Evolutionary conservation across 1,139 yeast genomes (phyloP), one percentile per base, ranked within the genome.

Genomic region (Arxiozyma telluris): DNA sequence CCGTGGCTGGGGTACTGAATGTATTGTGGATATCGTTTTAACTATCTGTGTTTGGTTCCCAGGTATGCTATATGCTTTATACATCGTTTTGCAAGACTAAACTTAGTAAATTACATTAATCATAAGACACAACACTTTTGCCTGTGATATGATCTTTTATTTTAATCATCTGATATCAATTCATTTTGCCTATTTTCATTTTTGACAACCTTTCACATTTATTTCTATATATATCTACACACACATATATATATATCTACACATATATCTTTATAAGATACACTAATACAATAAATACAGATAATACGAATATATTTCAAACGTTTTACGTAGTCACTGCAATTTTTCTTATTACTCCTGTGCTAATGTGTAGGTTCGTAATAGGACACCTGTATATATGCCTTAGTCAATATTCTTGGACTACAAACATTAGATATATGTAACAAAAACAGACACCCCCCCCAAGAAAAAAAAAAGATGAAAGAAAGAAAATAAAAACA

Each of bases 41-140:
- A 83, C 89, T 54, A 64, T 71, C 58, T 80, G 81, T 65, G 73
- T 80, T 62, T 84, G 82, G 82, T 82, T 84, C 82, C 91, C 90
- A 61, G 90, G 84, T 72, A 83, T 83, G 68, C 71, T 84, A 60
- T 87, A 84, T 65, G 90, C 90, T 51, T 70, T 83, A 62, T 84
- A 82, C 71, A 73, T 82, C 63, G 86, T 81, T 51, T 69, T 80
- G 48, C 60, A 64, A 54, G 64, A 64, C 52, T 63, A 57, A 38
- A 46, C 43, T 27, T 17, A 22, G 17, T 64, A 8, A 44, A 25
- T 20, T 25, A 23, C 21, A 25, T 25, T 44, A 27, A 25, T 8
- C 30, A 30, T n/a, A 23, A 44, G 17, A 42, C 18, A 44, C 46
- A 39, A 9, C 8, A 44, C 17, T 12, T 20, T 41, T 5, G 4